phyloP scores from a whole-genome alignment of 2,329 filamentous ascomycete species.

The Paraphoma chrysanthemicola region DNA sequence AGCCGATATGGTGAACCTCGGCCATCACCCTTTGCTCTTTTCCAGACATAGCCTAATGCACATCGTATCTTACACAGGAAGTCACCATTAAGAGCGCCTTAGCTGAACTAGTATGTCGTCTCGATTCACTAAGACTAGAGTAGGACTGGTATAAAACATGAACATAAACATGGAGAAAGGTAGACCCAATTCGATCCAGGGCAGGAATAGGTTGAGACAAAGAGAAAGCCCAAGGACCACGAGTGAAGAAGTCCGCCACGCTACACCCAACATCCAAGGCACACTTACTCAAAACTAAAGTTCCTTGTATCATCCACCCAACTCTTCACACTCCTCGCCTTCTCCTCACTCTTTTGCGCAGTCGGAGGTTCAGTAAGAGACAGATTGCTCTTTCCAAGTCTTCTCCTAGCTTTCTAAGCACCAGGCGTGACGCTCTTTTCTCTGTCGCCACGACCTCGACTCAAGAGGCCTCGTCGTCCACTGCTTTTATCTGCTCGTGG shows the following conservation, averaged over 20 bases:
- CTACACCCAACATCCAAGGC: no score
- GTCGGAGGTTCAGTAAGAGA: neutral
- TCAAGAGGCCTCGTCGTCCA: slow-evolving; percentile 54
- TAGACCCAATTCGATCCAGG: neutral
- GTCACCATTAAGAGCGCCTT: neutral
- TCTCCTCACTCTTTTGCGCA: neutral
- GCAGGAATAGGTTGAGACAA: neutral
- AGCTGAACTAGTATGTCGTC: neutral
- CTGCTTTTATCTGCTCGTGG: slow-evolving; percentile 12
- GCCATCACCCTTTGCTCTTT: no score
- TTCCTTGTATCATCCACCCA: neutral
- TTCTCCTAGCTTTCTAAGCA: slow-evolving; percentile 16
- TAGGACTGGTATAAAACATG: neutral
- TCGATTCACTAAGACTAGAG: neutral
- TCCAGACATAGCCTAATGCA: no score
- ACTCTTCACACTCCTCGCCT: neutral
- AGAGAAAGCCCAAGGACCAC: neutral
- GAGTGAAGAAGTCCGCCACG: no score
- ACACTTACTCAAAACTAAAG: neutral
- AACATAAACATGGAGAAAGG: neutral
- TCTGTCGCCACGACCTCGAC: slow-evolving; percentile 19
- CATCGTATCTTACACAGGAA: neutral
- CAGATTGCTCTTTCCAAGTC: neutral
- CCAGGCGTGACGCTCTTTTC: slow-evolving; percentile 26
- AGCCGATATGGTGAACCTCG: neutral